A percentile compares a stretch with the other conserved stretches of the same genome.
These are phyloP conservation scores for Colletotrichum eleusines DNA, from an alignment of 2,329 filamentous ascomycete genomes.

Conservation along the genomic window DNA sequence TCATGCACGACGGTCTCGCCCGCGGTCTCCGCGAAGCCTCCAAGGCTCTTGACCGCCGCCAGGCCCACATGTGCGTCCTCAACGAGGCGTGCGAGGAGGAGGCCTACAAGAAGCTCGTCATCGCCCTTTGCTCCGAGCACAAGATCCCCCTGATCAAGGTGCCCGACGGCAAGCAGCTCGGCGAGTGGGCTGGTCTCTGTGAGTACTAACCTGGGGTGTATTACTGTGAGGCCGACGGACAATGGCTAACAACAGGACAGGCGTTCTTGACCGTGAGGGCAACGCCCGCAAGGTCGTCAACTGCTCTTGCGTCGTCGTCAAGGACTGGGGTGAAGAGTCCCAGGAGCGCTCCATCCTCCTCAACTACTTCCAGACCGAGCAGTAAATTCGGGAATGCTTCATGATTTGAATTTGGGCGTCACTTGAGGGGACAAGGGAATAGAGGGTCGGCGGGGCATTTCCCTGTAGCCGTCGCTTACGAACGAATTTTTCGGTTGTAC, in stretches of 20 bases:
- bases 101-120: conserved; percentile 99
- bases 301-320: conserved; percentile 99
- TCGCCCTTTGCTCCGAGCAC: conserved; percentile 98
- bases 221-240: background rate
- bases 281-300: conserved; percentile 99
- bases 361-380: conserved; percentile 99
- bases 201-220: conserved; percentile 61
- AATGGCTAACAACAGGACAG: conserved; percentile 61
- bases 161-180: conserved; percentile 98
- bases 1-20: conserved; percentile 99
- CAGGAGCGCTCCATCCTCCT: conserved; percentile 99
- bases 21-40: conserved; percentile 97
- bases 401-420: conserved; percentile 49
- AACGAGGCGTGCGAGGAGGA: conserved; percentile 99
- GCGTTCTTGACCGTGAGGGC: conserved; percentile 98
- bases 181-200: conserved; percentile 99
- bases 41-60: conserved; percentile 98
- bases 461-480: conserved; percentile 35
- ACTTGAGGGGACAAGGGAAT: conserved; percentile 41
- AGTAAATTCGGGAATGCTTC: conserved; percentile 60
- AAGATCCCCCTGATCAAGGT: conserved; percentile 99
- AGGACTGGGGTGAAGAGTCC: conserved; percentile 99
- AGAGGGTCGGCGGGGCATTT: conserved; percentile 37
- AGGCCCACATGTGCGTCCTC: conserved; percentile 99
- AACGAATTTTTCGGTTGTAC: conserved; percentile 56